Evolutionary conservation across 305 asterid species (phyloP).

Genomic region (Salvia sclarea): DNA sequence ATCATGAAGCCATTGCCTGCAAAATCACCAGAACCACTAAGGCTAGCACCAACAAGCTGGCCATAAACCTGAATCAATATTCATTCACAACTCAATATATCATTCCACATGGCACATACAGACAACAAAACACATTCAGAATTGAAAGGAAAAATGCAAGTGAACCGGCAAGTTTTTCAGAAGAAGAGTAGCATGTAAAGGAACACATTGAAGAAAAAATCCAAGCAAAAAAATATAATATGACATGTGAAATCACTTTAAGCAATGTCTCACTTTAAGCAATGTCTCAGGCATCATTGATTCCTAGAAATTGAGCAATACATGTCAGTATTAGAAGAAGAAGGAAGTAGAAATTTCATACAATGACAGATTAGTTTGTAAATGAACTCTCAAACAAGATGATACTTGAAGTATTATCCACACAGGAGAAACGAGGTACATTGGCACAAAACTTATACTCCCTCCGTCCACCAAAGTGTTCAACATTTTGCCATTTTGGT

Average conservation of each 20-base stretch:
- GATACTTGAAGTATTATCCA: neutral
- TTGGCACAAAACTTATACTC: neutral
- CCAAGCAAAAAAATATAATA: neutral
- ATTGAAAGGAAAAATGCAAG: neutral
- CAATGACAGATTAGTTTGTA: neutral
- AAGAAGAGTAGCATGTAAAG: neutral
- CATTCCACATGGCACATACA: slow-evolving; percentile 51
- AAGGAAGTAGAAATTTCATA: neutral
- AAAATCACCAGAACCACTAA: slow-evolving; percentile 72
- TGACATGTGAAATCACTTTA: neutral
- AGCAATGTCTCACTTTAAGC: neutral
- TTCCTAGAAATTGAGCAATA: neutral
- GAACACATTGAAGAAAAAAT: neutral
- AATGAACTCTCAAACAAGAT: neutral
- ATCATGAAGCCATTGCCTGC: slow-evolving; percentile 75
- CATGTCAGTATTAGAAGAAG: neutral
- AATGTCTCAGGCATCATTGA: neutral
- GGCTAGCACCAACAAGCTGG: slow-evolving; percentile 74
- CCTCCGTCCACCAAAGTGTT: too few relatives aligned
- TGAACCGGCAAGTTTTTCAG: neutral
- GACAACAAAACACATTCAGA: slow-evolving; percentile 30
- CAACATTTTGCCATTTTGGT: too few relatives aligned
- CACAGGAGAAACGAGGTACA: neutral
- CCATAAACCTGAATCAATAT: slow-evolving; percentile 72
- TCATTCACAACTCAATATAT: slow-evolving; percentile 54